Conservation (phyloP, 2,329 filamentous ascomycete species). For the Paracoccidioides lutzii region DNA sequence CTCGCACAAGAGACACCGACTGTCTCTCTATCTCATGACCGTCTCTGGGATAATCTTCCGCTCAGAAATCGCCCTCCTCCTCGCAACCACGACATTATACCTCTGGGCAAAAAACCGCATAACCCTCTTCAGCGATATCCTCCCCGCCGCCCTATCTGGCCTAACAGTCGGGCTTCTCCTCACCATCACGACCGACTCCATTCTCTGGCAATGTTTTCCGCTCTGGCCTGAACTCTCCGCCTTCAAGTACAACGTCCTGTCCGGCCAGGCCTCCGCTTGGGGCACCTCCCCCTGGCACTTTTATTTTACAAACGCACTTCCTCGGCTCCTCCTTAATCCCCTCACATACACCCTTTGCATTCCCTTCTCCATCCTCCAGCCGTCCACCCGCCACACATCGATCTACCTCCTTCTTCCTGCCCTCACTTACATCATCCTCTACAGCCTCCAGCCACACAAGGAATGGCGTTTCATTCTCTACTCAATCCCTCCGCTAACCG, state of each 20-base stretch:
- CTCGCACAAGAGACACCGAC: slow-evolving; percentile 40
- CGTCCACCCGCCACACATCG: slow-evolving; percentile 38
- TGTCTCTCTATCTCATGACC: slow-evolving; percentile 63
- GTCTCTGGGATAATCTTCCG: slow-evolving; percentile 75
- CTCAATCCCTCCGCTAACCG: slow-evolving; percentile 65
- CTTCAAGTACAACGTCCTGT: slow-evolving; percentile 83
- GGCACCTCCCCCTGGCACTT: slow-evolving; percentile 74
- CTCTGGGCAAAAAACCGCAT: slow-evolving; percentile 47
- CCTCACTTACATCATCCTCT: slow-evolving; percentile 60
- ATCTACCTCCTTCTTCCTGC: slow-evolving; percentile 51
- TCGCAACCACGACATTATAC: slow-evolving; percentile 53
- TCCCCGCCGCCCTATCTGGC: slow-evolving; percentile 54
- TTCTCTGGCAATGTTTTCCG: slow-evolving; percentile 71
- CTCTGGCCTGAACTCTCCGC: slow-evolving; percentile 84
- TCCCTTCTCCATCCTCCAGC: slow-evolving; percentile 38
- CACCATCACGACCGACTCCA: slow-evolving; percentile 71
- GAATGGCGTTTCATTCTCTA: slow-evolving; percentile 95
- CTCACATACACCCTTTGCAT: slow-evolving; percentile 43
- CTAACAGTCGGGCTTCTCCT: slow-evolving; percentile 52
- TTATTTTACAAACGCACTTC: slow-evolving; percentile 72
- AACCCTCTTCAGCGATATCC: slow-evolving; percentile 41
- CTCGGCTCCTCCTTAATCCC: slow-evolving; percentile 74
- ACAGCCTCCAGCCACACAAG: slow-evolving; percentile 87
- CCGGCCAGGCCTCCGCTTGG: slow-evolving; percentile 75
- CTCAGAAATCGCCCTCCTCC: slow-evolving; percentile 72